Evolutionary conservation across 345 rosid species (phyloP), one percentile per base, ranked within the genome.

Genomic region (Citrus mangshanensis): DNA sequence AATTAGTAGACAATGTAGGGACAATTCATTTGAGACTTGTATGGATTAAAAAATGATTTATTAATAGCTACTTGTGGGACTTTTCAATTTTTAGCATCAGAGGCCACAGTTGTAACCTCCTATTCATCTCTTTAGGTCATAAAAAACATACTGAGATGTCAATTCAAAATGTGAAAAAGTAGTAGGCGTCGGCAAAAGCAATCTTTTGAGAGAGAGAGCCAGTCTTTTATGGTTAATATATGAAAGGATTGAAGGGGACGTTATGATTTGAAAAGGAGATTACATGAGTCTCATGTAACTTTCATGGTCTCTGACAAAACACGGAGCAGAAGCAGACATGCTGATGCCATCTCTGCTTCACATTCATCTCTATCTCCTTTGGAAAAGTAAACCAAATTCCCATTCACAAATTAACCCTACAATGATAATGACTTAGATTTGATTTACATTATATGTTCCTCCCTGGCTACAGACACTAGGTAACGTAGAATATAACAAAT

Each of bases 261-360:
- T 75, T 30, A 34, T 8, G 72, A 28, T 16, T 51, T 46, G 82
- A 54, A 51, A 12, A 42, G 16, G 34, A 22, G 49, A 21, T 21
- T 1, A 2, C 27, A 6, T 56, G 42, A 56, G 74, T 5, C 64
- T 34, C 83, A 76, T 81, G 80, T 72, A 81, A 70, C 6, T 49
- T 62, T 72, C 54, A 60, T 81, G 83, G 76, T 25, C 60, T 21
- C 80, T 70, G 79, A 63, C 64, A 75, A 37, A 58, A 27, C 73
- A 54, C 49, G 34, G 28, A 75, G 37, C 54, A 71, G 58, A 54
- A 54, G 59, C 79, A 40, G 76, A 61, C 77, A 76, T 70, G 80
- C 77, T 81, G 79, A 75, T 62, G 79, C 38, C 83, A 75, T 27
- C 66, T 18, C 72, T n/a, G 6, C 22, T 6, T 75, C 46, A 13